Evolutionary conservation across 768 basidiomycete species (phyloP).

Genomic region (Obba rivulosa): DNA sequence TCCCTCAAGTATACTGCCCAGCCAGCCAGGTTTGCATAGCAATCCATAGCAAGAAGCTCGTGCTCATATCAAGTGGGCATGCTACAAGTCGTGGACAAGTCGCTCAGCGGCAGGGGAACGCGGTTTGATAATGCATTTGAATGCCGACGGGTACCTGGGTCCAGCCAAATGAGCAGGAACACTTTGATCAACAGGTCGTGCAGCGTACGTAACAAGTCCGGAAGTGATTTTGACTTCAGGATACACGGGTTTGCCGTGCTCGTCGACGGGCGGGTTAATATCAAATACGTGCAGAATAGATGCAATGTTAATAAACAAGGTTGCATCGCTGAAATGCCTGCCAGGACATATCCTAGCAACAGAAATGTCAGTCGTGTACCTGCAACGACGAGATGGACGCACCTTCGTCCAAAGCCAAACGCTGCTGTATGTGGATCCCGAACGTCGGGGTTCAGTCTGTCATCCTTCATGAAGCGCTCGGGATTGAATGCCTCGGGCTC

Average conservation of each 20-base stretch:
- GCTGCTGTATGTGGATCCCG: slow-evolving; percentile 9
- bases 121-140: neutral
- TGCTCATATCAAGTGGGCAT: no score
- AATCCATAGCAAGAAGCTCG: no score
- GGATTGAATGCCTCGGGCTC: slow-evolving; percentile 38
- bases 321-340: slow-evolving; percentile 42
- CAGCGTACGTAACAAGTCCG: slow-evolving; percentile 39
- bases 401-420: slow-evolving; percentile 16
- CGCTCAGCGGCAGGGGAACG: neutral
- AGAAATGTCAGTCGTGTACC: neutral
- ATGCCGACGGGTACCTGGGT: neutral
- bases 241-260: slow-evolving; percentile 39
- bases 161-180: no score
- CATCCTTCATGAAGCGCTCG: slow-evolving; percentile 34
- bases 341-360: slow-evolving; percentile 46
- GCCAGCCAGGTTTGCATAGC: no score
- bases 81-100: no score
- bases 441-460: slow-evolving; percentile 8
- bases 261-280: slow-evolving; percentile 46
- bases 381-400: neutral
- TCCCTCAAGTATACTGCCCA: no score
- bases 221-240: slow-evolving; percentile 40
- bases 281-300: slow-evolving; percentile 41
- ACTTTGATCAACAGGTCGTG: neutral
- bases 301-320: slow-evolving; percentile 41